Evolutionary conservation across 805 yeast species (phyloP).

Genomic region (Blastobotrys mokoenaii): DNA sequence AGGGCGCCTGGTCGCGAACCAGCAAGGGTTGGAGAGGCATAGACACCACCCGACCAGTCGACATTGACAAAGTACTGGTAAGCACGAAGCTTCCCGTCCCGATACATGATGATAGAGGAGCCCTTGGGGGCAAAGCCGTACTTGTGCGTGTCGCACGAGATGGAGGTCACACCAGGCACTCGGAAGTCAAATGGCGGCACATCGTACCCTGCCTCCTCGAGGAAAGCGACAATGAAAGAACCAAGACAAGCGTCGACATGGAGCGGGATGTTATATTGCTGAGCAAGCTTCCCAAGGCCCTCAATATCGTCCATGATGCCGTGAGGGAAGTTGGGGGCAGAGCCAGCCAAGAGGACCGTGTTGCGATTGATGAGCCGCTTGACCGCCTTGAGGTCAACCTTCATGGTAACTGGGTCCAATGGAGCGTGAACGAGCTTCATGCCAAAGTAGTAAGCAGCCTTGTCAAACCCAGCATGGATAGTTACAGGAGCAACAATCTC

Average conservation of each 20-base stretch:
- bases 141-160: conserved; percentile 98
- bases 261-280: conserved; percentile 65
- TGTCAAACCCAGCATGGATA: conserved; percentile 91
- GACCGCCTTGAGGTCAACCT: conserved; percentile 60
- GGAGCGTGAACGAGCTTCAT: conserved; percentile 79
- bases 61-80: conserved; percentile 77
- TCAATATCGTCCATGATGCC: conserved; percentile 90
- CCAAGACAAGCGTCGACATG: conserved; percentile 97
- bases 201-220: conserved; percentile 52
- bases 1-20: conserved; percentile 97
- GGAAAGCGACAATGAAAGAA: conserved; percentile 78
- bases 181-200: conserved; percentile 72
- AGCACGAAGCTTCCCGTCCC: conserved; percentile 55
- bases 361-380: conserved; percentile 60
- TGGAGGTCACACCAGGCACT: conserved; percentile 85
- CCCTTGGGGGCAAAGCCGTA: conserved; percentile 99
- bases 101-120: conserved; percentile 84
- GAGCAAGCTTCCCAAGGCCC: conserved; percentile 55
- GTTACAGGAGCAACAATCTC: conserved; percentile 87
- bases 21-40: conserved; percentile 93
- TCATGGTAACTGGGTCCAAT: conserved; percentile 54
- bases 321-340: conserved; percentile 96
- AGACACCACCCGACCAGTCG: conserved; percentile 91
- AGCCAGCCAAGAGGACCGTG: conserved; percentile 80
- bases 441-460: conserved; percentile 85